phyloP scores from a whole-genome alignment of 2,329 filamentous ascomycete genomes.

The Blastomyces emzantsi region DNA sequence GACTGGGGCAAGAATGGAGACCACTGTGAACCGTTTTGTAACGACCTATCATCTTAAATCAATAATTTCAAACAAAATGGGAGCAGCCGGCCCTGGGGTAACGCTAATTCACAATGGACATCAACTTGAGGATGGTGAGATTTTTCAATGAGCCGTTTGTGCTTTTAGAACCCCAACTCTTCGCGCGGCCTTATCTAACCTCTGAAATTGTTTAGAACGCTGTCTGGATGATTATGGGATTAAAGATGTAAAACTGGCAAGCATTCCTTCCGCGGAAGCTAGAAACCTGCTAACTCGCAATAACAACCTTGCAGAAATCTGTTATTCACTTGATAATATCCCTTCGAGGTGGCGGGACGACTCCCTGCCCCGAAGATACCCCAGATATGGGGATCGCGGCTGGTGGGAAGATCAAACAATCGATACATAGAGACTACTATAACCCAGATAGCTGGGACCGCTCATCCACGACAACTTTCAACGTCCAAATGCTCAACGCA shows the following conservation, averaged over 20 bases:
- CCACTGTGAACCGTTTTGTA: neutral
- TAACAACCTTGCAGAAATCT: constrained; percentile 8
- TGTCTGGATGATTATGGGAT: neutral
- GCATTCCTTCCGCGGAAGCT: neutral
- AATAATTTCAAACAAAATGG: constrained; percentile 8
- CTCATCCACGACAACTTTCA: constrained; percentile 19
- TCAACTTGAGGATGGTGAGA: constrained; percentile 2
- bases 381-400: constrained; percentile 31
- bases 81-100: neutral
- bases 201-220: neutral
- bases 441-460: constrained; percentile 25
- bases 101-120: constrained; percentile 5
- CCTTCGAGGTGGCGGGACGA: constrained; percentile 15
- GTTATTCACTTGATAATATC: constrained; percentile 18
- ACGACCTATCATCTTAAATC: constrained; percentile 9
- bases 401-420: constrained; percentile 37
- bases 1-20: constrained; percentile 12
- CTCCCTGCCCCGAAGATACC: constrained; percentile 2
- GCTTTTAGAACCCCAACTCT: neutral
- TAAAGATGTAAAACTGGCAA: neutral
- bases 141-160: neutral
- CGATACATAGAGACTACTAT: constrained; percentile 27
- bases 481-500: constrained; percentile 19
- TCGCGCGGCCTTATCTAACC: neutral
- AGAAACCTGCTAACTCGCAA: neutral